These are phyloP conservation scores for Aegilops longissima DNA, from an alignment of 176 grass and related monocot species.

Conservation along the genomic window DNA sequence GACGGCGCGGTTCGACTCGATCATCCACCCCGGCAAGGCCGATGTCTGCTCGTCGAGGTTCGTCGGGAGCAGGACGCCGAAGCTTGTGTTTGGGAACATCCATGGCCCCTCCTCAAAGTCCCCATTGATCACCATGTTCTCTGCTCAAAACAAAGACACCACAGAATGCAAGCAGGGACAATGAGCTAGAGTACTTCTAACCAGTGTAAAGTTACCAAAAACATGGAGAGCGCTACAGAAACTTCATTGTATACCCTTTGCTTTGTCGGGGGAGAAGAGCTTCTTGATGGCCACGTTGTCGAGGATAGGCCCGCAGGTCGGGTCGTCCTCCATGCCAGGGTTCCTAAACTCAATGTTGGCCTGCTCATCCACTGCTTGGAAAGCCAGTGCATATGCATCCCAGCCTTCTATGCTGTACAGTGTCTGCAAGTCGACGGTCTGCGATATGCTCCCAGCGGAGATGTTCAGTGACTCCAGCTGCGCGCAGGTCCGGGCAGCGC, in stretches of 20 bases:
- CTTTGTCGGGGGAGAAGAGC: constrained; percentile 77
- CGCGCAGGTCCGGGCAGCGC: constrained; percentile 89
- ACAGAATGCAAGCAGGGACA: background rate
- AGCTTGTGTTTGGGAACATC: constrained; percentile 90
- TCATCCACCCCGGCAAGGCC: constrained; percentile 79
- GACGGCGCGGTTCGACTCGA: constrained; percentile 91
- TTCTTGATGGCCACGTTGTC: constrained; percentile 94
- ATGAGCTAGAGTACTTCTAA: background rate
- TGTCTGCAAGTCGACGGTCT: constrained; percentile 86
- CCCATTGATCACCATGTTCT: constrained; percentile 79
- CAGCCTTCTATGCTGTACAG: constrained; percentile 97
- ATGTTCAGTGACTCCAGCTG: constrained; percentile 90
- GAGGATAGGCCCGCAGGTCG: constrained; percentile 90
- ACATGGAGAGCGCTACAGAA: background rate
- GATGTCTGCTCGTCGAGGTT: constrained; percentile 90
- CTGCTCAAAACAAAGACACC: constrained; percentile 42
- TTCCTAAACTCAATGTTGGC: constrained; percentile 74
- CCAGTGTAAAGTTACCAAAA: background rate
- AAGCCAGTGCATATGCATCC: constrained; percentile 93
- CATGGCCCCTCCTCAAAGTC: constrained; percentile 99
- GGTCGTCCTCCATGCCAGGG: constrained; percentile 98
- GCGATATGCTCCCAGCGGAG: constrained; percentile 57
- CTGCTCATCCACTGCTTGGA: constrained; percentile 73
- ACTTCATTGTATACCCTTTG: constrained; percentile 50
- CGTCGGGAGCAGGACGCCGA: constrained; percentile 91